Base-by-base conservation (phyloP, 352 stramenopile genomes). In the Globisporangium rhizosaccharum region DNA sequence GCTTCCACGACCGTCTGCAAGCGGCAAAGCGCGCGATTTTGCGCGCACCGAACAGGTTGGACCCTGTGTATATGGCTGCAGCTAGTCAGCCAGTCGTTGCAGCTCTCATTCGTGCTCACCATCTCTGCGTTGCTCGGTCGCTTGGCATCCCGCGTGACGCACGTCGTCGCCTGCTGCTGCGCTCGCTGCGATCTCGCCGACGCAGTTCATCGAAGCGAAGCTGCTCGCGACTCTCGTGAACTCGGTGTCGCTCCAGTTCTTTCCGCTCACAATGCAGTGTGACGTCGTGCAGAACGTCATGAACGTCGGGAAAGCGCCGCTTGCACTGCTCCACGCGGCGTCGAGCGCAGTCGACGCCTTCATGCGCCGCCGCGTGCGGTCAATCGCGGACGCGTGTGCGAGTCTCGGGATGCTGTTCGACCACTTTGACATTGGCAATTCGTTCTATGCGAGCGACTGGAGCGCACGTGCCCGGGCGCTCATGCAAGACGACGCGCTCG, bases 341-440 rank as follows among this genome's bases (percentile, higher is more conserved):
- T 51, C 64, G 41, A 90, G 71, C 50, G 65, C 66, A 3, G 62
- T 94, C 42, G 82, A 81, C 15, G 68, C 76, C 20, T 72, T 67
- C 41, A 86, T 94, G 78, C 70, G 72, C 10, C 25, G 60, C 18
- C 79, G 73, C 37, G 85, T 92, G 20, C 61, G 73, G 51, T 63
- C 82, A 42, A 87, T 94, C 30, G 78, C 92, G 47, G 57, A 60
- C 17, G 58, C 65, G 33, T 73, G 82, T 12, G 56, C 76, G 51
- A 77, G 72, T n/a, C 63, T 94, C 11, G 82, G 79, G 0, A 92
- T 94, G 85, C 70, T 94, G 45, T 94, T 94, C 63, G 93, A 91
- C 68, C 71, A 92, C 53, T 92, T 91, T 50, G 85, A 94, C 62
- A 84, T 93, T 61, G 85, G 85, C 1, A 92, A 87, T 57, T 88